phyloP scores from a whole-genome alignment of 441 rosid genomes.

The Oxalis stricta region DNA sequence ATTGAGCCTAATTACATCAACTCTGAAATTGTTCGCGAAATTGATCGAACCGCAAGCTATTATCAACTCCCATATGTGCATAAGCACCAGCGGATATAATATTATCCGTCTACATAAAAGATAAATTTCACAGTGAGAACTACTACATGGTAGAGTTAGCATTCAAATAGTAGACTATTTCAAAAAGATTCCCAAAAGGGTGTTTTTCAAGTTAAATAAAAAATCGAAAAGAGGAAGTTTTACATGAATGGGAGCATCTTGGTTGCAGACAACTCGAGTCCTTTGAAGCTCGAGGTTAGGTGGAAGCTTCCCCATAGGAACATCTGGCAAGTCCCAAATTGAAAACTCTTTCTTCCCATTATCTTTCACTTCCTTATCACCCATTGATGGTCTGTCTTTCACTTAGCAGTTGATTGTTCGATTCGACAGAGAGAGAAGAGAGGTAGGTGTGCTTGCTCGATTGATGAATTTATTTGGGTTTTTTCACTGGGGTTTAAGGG shows the following conservation, averaged over 20 bases:
- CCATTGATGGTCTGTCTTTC: too few species aligned
- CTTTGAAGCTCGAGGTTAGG: slow-evolving; percentile 47
- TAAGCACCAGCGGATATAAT: slow-evolving; percentile 65
- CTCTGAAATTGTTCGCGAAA: slow-evolving; percentile 48
- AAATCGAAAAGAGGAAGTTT: neutral
- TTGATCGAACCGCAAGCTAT: slow-evolving; percentile 35
- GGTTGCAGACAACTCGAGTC: slow-evolving; percentile 49
- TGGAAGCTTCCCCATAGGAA: slow-evolving; percentile 50
- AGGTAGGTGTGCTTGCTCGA: too few species aligned
- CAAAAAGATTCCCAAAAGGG: neutral
- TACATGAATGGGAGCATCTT: slow-evolving; percentile 60
- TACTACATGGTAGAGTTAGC: too few species aligned
- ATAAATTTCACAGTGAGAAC: slow-evolving; percentile 3
- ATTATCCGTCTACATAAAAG: slow-evolving; percentile 43
- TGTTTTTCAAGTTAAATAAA: neutral
- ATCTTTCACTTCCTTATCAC: neutral
- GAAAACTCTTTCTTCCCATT: slow-evolving; percentile 18
- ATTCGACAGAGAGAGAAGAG: too few species aligned
- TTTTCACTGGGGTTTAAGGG: too few species aligned
- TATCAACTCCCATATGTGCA: slow-evolving; percentile 52
- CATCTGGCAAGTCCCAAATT: slow-evolving; percentile 56
- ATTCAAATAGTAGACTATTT: too few species aligned
- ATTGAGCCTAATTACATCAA: slow-evolving; percentile 33
- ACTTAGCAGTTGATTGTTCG: too few species aligned
- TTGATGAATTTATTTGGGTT: too few species aligned